Conservation (phyloP, 2,329 filamentous ascomycete species). For the Venturia pyrina region DNA sequence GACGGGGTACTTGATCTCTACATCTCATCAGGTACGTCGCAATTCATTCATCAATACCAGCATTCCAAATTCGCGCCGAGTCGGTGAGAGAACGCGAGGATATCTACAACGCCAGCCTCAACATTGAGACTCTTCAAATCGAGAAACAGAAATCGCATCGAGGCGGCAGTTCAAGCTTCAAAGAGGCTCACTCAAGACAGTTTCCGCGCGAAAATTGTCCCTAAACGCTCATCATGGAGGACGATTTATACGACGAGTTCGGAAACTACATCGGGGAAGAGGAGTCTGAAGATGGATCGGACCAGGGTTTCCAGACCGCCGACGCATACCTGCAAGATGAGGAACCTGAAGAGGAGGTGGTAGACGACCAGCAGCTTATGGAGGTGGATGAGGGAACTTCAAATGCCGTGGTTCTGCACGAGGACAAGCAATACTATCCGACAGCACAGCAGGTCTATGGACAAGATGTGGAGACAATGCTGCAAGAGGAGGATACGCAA, state of each 20-base stretch:
- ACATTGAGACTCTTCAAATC: neutral
- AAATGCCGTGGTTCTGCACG: conserved; percentile 94
- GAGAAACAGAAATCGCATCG: neutral
- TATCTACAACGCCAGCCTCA: neutral
- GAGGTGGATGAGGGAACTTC: conserved; percentile 83
- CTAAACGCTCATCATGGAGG: conserved; percentile 45
- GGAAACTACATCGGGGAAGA: conserved; percentile 97
- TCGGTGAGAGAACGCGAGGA: neutral
- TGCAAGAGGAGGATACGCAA: conserved; percentile 95
- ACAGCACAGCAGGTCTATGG: conserved; percentile 96
- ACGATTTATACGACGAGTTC: conserved; percentile 98
- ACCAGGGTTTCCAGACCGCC: conserved; percentile 62
- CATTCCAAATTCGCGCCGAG: neutral
- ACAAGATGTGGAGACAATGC: conserved; percentile 84
- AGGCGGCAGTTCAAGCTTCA: neutral
- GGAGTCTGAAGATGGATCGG: conserved; percentile 78
- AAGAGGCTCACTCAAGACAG: neutral
- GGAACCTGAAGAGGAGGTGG: conserved; percentile 39
- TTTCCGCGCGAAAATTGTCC: conserved; percentile 11
- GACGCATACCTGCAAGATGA: conserved; percentile 69
- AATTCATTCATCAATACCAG: neutral
- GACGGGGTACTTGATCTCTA: too few species aligned
- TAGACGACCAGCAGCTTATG: conserved; percentile 76
- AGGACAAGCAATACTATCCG: conserved; percentile 99
- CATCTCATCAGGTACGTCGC: neutral